These are phyloP conservation scores for Penicillium freii DNA, from an alignment of 2,329 filamentous ascomycete species.

Conservation along the genomic window DNA sequence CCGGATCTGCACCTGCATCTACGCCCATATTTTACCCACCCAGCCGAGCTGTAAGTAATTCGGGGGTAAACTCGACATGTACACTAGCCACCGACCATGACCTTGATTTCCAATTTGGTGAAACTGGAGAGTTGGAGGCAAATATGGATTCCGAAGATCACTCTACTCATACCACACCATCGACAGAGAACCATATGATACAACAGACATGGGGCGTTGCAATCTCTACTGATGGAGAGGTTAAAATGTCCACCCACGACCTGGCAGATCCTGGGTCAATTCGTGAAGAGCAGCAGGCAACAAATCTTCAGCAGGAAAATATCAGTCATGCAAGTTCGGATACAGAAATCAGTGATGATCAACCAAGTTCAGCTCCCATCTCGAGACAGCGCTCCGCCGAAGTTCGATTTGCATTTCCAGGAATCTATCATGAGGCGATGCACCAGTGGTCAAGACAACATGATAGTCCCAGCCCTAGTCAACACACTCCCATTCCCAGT, in stretches of 20 bases:
- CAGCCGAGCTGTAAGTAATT: neutral
- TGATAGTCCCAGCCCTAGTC: neutral
- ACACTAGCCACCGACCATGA: neutral
- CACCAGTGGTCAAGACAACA: conserved; percentile 16
- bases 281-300: neutral
- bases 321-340: neutral
- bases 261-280: neutral
- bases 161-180: neutral
- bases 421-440: conserved; percentile 17
- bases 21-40: neutral
- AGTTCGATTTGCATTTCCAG: conserved; percentile 21
- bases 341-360: neutral
- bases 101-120: neutral
- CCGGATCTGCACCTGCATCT: neutral
- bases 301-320: neutral
- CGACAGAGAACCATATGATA: neutral
- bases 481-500: neutral
- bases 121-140: neutral
- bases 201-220: neutral
- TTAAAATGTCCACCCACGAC: neutral
- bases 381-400: conserved; percentile 13
- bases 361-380: neutral
- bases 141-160: neutral
- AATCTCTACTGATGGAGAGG: neutral
- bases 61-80: neutral